Evolutionary conservation across 2,329 filamentous ascomycete species (phyloP), one percentile per base, ranked within the genome.

Genomic region (Seiridium cupressi): DNA sequence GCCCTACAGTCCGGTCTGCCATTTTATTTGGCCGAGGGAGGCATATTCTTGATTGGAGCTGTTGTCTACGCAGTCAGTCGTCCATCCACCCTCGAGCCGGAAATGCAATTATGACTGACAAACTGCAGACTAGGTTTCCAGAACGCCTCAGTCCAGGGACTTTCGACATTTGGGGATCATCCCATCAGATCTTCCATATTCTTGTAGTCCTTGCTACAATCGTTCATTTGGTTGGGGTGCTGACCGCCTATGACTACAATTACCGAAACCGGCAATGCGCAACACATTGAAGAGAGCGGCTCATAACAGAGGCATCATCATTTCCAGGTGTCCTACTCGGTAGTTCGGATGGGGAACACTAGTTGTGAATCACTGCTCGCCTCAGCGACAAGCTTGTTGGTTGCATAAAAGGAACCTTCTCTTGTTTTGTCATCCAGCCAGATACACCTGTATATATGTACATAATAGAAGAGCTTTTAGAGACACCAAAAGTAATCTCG

Each of bases 181-280:
- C 78, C 11, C 79, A 81, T 60, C 78, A 81, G 62, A 73, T 81
- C 5, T 81, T 81, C 58, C 79, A 81, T 57, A 64, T 78, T 9
- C 69, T 79, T 5, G 77, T 81, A 8, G 78, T 79, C 0, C 38
- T 80, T 4, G 76, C 75, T 5, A 74, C 74, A 34, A 63, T 70
- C 35, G 67, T 76, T 10, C 76, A 82, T 68, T 62, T 79, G 46
- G 64, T 73, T 48, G 77, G 71, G n/a, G 60, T 74, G 32, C 57
- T 74, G 34, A 46, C 64, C 35, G 70, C 68, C 1, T 71, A 69
- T 6, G 60, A 61, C 13, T 61, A 61, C 47, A 61, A 61, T 47
- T 57, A 53, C 32, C 35, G 26, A 32, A 61, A 59, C 26, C 57
- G 60, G 10, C 57, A 59, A 40, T 59, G 57, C 32, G 31, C 57